Evolutionary conservation across 208 protist genomes (phyloP).

Genomic region (Trypanosoma theileri): DNA sequence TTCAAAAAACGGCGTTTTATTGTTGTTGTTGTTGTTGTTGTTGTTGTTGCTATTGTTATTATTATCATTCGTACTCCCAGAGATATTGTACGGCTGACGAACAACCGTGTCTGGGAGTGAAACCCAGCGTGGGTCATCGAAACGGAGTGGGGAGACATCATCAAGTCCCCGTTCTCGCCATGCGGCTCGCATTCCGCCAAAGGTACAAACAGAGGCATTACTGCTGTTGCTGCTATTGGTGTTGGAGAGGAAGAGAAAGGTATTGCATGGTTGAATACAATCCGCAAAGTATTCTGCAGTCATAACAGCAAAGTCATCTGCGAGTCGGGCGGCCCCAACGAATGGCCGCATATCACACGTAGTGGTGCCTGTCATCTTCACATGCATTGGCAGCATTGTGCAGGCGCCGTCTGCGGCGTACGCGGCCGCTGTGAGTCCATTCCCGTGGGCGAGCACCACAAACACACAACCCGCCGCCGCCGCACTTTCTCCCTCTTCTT

Average conservation of each 20-base stretch:
- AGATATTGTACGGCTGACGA: conserved; percentile 3
- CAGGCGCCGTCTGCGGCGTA: conserved; percentile 23
- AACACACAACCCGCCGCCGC: conserved; percentile 15
- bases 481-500: not conserved
- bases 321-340: conserved; percentile 33
- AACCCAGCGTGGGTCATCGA: conserved; percentile 60
- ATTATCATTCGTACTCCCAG: no score
- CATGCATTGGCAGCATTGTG: no score
- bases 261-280: conserved; percentile 30
- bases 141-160: conserved; percentile 20
- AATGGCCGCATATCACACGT: conserved; percentile 33
- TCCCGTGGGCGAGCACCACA: conserved; percentile 29
- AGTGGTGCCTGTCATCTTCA: no score
- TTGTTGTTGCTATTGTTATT: no score
- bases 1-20: conserved; percentile 36
- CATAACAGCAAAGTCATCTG: conserved; percentile 28
- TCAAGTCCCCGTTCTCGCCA: conserved; percentile 16
- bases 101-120: conserved; percentile 44
- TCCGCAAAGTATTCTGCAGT: conserved; percentile 23
- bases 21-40: not conserved
- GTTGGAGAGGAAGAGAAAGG: conserved; percentile 45
- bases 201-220: not conserved
- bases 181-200: conserved; percentile 11
- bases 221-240: not conserved
- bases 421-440: conserved; percentile 25